Percentiles rank a stretch among this genome's conserved stretches.
phyloP scores from a whole-genome alignment of 768 basidiomycete genomes.

The Guyanaporus albipodus region DNA sequence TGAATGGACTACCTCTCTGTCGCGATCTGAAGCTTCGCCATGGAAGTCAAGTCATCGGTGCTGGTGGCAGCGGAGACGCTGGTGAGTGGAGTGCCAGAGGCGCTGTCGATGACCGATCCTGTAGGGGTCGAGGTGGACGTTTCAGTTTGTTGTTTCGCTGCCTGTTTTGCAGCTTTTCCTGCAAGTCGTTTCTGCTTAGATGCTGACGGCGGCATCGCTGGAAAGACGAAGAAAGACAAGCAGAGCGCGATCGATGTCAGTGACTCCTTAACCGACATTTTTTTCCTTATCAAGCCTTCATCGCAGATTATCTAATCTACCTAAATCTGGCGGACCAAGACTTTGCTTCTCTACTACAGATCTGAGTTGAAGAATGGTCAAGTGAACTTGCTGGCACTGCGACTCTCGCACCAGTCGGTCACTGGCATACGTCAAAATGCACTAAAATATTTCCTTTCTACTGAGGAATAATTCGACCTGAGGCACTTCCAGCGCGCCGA shows the following conservation, averaged over 20 bases:
- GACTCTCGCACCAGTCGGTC: too few relatives aligned
- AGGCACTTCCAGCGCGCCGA: too few relatives aligned
- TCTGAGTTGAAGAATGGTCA: too few relatives aligned
- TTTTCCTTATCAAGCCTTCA: conserved; percentile 17
- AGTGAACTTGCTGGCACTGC: too few relatives aligned
- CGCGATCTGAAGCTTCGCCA: conserved; percentile 86
- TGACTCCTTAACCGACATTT: conserved; percentile 6
- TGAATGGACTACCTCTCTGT: conserved; percentile 90
- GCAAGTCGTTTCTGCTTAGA: conserved; percentile 93
- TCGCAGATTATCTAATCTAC: conserved; percentile 26
- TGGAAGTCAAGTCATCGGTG: conserved; percentile 73
- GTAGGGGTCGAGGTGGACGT: conserved; percentile 58
- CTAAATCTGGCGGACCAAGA: conserved; percentile 5
- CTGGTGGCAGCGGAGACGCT: conserved; percentile 76
- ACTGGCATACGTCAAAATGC: too few relatives aligned
- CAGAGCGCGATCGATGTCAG: conserved; percentile 25
- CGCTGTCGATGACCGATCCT: conserved; percentile 61
- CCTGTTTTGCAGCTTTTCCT: conserved; percentile 86
- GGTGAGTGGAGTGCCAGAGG: conserved; percentile 76
- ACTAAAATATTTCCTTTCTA: too few relatives aligned
- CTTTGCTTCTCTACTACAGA: too few relatives aligned
- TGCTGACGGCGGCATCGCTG: conserved; percentile 67
- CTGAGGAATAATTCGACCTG: too few relatives aligned
- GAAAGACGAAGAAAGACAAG: conserved; percentile 9
- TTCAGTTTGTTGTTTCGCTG: conserved; percentile 47